Evolutionary conservation across 2,329 filamentous ascomycete species (phyloP), one percentile per base, ranked within the genome.

Genomic region (Colletotrichum karsti): DNA sequence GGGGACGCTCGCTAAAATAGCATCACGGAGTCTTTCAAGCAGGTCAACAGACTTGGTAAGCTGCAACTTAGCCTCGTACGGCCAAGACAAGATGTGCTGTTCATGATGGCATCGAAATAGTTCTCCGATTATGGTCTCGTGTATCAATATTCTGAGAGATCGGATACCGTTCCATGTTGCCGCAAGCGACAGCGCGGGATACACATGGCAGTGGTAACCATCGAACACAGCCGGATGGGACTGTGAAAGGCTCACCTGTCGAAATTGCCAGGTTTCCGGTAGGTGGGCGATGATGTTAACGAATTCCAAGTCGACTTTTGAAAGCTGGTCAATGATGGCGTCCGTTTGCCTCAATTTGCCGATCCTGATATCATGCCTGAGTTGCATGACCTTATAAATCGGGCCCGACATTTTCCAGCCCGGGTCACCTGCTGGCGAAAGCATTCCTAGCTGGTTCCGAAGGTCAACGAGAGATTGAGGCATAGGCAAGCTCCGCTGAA

Each of bases 111-210:
- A 75, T 46, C 73, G 76, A 67, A 79, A 80, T 3, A 86, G 77
- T 63, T 83, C 78, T 44, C 81, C 77, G 20, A 85, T 74, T 24
- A 85, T 79, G 6, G 83, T 83, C 72, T 87, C 84, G 51, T 85
- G 78, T 7, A 85, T 73, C 22, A 87, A 76, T 71, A 86, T 81
- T 24, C 84, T 79, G 64, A 81, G 80, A 9, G 81, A 81, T 22
- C 83, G 79, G 63, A 86, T 76, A 62, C 78, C 78, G 70, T 85
- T 87, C 84, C 84, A 87, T 10, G 81, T 77, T 2, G 82, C 82
- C 28, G 83, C 81, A 54, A 84, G 77, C 9, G 78, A 77, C n/a
- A 82, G 74, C n/a, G 78, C 81, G 0, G 78, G 74, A 69, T 86
- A 86, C 7, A 84, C 78, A 69, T 86, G 83, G 72, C 82, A 86